phyloP scores from a whole-genome alignment of 2,329 filamentous ascomycete genomes.

The Nemania sp. region DNA sequence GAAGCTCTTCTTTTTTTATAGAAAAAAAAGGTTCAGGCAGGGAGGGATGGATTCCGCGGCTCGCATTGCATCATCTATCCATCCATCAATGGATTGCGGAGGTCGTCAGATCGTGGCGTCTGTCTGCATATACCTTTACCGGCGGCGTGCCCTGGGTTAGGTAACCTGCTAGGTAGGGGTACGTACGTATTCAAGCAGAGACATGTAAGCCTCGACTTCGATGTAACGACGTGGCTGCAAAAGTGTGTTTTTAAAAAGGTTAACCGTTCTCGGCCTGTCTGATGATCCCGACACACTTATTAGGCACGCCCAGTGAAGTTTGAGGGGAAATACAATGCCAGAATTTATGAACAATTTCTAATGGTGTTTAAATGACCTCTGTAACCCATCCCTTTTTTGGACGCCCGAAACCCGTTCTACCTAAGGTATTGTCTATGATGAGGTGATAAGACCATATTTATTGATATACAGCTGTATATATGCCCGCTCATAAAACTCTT shows the following conservation, averaged over 20 bases:
- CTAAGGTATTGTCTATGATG: conserved; percentile 3
- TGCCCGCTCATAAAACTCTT: too few relatives aligned
- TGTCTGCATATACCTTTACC: not conserved
- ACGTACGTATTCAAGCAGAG: too few relatives aligned
- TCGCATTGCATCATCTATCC: not conserved
- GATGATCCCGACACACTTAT: not conserved
- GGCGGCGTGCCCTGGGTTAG: not conserved
- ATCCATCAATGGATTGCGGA: not conserved
- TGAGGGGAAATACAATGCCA: not conserved
- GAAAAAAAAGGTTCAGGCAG: too few relatives aligned
- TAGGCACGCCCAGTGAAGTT: not conserved
- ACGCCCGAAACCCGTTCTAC: conserved; percentile 11
- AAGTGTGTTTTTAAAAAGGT: not conserved
- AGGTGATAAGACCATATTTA: not conserved
- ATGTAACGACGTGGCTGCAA: not conserved
- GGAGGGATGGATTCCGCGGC: not conserved
- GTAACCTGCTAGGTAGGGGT: too few relatives aligned
- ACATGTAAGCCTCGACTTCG: not conserved
- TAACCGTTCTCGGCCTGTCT: not conserved
- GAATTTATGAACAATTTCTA: not conserved
- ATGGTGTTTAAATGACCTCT: too few relatives aligned
- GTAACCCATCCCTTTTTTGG: not conserved
- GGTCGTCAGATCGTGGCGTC: not conserved
- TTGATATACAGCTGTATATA: too few relatives aligned
- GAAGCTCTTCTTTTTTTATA: too few relatives aligned